Percentiles rank a stretch among this genome's conserved stretches.
These are phyloP conservation scores for Scutellaria minor DNA, from an alignment of 257 asterid genomes.

Conservation along the genomic window DNA sequence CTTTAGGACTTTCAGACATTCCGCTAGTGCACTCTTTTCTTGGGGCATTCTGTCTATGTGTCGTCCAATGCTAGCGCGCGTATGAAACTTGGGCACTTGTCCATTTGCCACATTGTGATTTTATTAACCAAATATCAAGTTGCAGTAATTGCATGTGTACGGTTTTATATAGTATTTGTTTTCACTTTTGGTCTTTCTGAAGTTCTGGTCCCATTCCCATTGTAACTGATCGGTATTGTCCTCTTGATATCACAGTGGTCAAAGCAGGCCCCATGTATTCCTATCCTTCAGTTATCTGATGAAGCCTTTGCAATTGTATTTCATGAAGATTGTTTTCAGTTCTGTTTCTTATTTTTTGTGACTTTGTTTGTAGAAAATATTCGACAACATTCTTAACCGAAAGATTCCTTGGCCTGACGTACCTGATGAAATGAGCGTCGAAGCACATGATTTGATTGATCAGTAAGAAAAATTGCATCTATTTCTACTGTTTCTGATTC, in stretches of 20 bases:
- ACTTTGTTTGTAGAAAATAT: slow-evolving; percentile 68
- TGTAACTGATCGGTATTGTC: not conserved
- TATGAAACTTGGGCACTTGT: not conserved
- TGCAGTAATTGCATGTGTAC: not conserved
- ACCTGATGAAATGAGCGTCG: slow-evolving; percentile 91
- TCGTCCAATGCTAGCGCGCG: not conserved
- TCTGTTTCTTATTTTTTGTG: slow-evolving; percentile 19
- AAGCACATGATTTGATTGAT: slow-evolving; percentile 86
- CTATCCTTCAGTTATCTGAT: no score
- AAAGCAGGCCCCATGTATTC: no score
- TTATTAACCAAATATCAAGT: not conserved
- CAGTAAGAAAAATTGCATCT: slow-evolving; percentile 55
- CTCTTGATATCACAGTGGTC: no score
- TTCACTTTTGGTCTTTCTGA: not conserved
- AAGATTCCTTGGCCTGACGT: slow-evolving; percentile 95
- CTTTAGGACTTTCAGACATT: not conserved
- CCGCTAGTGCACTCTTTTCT: not conserved
- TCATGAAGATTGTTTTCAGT: slow-evolving; percentile 10
- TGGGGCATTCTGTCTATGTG: no score
- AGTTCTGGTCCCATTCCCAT: not conserved
- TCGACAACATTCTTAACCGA: slow-evolving; percentile 93
- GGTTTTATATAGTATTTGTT: not conserved
- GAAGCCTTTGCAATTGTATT: no score
- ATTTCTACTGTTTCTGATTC: slow-evolving; percentile 26
- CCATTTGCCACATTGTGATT: no score